Evolutionary conservation across 2,329 filamentous ascomycete species (phyloP).

Genomic region (Cercospora sp.): DNA sequence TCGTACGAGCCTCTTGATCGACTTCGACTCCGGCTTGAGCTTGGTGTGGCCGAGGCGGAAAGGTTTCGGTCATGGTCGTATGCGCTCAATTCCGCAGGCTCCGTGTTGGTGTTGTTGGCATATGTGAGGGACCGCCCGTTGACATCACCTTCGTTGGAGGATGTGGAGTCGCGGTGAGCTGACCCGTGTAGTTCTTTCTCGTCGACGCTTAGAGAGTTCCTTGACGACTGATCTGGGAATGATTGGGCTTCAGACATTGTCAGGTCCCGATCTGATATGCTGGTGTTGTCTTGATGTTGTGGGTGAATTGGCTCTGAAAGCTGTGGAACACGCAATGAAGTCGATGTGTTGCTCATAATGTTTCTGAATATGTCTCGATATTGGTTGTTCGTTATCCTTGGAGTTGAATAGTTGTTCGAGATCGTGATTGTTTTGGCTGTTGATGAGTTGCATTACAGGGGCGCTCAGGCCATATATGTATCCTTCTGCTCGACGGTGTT

Average conservation of each 20-base stretch:
- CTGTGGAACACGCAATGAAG: not conserved
- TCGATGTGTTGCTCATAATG: constrained; percentile 4
- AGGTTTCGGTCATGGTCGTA: not conserved
- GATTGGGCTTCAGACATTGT: constrained; percentile 1
- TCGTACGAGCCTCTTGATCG: constrained; percentile 9
- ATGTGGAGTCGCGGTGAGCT: not conserved
- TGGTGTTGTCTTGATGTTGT: not conserved
- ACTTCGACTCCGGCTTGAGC: constrained; percentile 6
- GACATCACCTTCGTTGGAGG: not conserved
- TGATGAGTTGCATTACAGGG: not conserved
- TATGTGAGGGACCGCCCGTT: not conserved
- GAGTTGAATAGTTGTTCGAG: not conserved
- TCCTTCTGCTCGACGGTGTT: not conserved
- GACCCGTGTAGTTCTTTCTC: not conserved
- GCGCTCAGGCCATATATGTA: not conserved
- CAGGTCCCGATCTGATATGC: not conserved
- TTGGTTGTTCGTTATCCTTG: not conserved
- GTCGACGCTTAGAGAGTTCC: not conserved
- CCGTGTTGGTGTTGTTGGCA: not conserved
- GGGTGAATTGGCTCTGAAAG: constrained; percentile 5
- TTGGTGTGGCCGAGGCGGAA: not conserved
- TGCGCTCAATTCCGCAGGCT: constrained; percentile 3
- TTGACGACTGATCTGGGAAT: constrained; percentile 5
- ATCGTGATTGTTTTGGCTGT: not conserved
- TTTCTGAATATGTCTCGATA: not conserved